Conservation (phyloP, 2,329 filamentous ascomycete species). For the Ophiocordyceps australis region DNA sequence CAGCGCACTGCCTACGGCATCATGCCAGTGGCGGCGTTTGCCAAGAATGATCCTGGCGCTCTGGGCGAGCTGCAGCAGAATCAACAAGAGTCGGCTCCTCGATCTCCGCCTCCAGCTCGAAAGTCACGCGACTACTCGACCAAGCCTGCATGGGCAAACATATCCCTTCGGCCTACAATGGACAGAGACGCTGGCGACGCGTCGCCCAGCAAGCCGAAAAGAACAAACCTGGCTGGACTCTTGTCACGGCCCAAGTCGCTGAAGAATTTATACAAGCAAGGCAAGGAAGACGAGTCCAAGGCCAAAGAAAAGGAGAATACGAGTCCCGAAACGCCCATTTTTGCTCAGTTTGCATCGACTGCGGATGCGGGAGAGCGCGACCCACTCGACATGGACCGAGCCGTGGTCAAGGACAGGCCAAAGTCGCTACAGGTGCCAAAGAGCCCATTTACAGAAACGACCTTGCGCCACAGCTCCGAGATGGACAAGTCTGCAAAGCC, state of each 20-base stretch:
- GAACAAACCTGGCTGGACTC: slow-evolving; percentile 62
- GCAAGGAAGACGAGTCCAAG: slow-evolving; percentile 31
- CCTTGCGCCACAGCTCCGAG: slow-evolving; percentile 10
- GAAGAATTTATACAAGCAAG: slow-evolving; percentile 40
- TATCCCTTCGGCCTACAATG: slow-evolving; percentile 24
- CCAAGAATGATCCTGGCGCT: slow-evolving; percentile 21
- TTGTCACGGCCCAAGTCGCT: slow-evolving; percentile 59
- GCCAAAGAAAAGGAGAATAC: slow-evolving; percentile 65
- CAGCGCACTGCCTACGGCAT: too few relatives aligned
- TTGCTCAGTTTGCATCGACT: slow-evolving; percentile 51
- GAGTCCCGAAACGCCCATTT: slow-evolving; percentile 48
- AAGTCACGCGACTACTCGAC: slow-evolving; percentile 11
- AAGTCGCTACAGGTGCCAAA: slow-evolving; percentile 27
- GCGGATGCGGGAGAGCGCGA: slow-evolving; percentile 5
- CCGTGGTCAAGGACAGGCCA: slow-evolving; percentile 22
- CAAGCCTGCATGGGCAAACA: slow-evolving; percentile 12
- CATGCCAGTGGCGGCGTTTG: slow-evolving; percentile 14
- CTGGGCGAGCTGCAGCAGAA: slow-evolving; percentile 40
- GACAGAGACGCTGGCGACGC: slow-evolving; percentile 21
- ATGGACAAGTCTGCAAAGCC: slow-evolving; percentile 12
- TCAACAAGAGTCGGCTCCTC: slow-evolving; percentile 21
- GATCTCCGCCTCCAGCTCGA: slow-evolving; percentile 19
- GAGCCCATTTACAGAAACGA: slow-evolving; percentile 4
- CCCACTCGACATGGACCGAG: slow-evolving; percentile 1
- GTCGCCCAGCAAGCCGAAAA: slow-evolving; percentile 48